Evolutionary conservation across 228 moss, liverwort and hornwort species (phyloP), one percentile per base, ranked within the genome.

Genomic region (Sphagnum fallax): DNA sequence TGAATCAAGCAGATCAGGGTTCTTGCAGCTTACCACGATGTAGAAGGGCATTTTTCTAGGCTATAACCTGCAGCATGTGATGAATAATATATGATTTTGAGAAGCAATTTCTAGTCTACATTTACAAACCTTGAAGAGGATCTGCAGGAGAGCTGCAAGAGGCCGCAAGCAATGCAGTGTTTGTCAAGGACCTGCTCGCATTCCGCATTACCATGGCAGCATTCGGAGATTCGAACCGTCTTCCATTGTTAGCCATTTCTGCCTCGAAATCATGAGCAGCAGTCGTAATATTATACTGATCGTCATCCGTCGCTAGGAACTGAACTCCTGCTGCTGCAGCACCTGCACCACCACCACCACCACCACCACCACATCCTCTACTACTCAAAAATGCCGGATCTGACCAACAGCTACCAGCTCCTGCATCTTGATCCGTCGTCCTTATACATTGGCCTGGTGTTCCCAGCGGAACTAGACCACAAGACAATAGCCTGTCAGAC

Each of bases 131-230:
- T 88, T 84, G 77, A 8, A 82, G 52, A 69, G 82, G 32, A 32
- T 32, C 77, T 72, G 83, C 83, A 65, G 85, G 86, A 9, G 94
- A 82, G 49, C 91, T 84, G 74, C 94, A 32, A 32, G 32, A 84
- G 5, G 90, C 84, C 48, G 90, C 90, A 15, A 94, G 75, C 94
- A 94, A 81, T 32, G 94, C 94, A 6, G 84, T 89, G 10, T 91
- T 75, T 47, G 94, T 83, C 6, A 92, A 88, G 9, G 90, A 80
- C 69, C 79, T 83, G 68, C 86, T 84, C 73, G 79, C 82, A 51
- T 92, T 92, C 80, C 81, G 88, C 48, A 80, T 77, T 87, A 90
- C 87, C 64, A 91, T 85, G 85, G 89, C 87, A 71, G 89, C 87
- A 90, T 88, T 92, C 68, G 88, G 64, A 53, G 74, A 79, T 49